A percentile compares a stretch with the other conserved stretches of the same genome.
Evolutionary conservation across 208 protist species (phyloP).

Genomic region (Trypanosoma scelopori): DNA sequence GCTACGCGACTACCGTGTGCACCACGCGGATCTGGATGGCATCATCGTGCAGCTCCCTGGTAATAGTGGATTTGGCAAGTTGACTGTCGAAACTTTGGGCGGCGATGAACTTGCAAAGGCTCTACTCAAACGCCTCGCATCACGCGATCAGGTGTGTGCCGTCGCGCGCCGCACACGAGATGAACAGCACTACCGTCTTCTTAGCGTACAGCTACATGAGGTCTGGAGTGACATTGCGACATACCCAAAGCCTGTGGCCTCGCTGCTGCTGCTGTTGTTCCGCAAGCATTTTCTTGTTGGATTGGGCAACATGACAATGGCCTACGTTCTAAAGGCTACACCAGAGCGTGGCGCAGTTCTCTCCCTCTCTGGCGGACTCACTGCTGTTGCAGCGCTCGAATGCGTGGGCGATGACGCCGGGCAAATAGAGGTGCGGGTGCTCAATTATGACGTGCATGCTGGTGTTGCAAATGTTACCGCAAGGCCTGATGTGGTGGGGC

Average conservation of each 20-base stretch:
- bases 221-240: conserved; percentile 55
- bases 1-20: conserved; percentile 76
- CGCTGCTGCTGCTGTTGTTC: conserved; percentile 56
- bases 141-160: conserved; percentile 49
- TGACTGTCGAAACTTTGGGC: conserved; percentile 70
- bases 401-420: conserved; percentile 19
- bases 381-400: conserved; percentile 73
- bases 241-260: conserved; percentile 49
- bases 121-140: conserved; percentile 61
- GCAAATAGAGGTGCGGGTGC: conserved; percentile 71
- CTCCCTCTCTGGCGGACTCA: conserved; percentile 45
- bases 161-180: conserved; percentile 57
- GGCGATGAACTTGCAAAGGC: conserved; percentile 64
- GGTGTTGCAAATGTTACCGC: conserved; percentile 77
- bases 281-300: conserved; percentile 82
- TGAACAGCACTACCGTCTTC: conserved; percentile 69
- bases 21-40: conserved; percentile 67
- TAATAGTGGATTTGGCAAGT: conserved; percentile 71
- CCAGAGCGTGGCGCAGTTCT: conserved; percentile 61
- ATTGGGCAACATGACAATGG: conserved; percentile 71
- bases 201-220: conserved; percentile 58
- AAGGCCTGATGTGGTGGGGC: conserved; percentile 56
- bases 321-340: conserved; percentile 49
- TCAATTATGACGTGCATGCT: conserved; percentile 75
- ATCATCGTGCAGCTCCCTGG: conserved; percentile 80